Conservation (phyloP, 306 rosid species). For the Quercus rubra region DNA sequence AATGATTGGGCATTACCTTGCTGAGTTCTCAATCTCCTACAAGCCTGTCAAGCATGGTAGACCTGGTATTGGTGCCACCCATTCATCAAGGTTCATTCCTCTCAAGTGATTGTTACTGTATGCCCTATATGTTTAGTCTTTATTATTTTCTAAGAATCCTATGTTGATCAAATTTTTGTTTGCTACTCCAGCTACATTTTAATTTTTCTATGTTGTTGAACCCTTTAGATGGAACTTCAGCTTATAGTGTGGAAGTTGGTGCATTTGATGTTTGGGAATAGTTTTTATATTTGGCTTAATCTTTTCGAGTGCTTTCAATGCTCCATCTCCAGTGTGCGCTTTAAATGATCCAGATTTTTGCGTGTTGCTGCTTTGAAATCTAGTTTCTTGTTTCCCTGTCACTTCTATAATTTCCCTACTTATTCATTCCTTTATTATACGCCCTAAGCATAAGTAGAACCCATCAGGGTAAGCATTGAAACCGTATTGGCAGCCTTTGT, state of each 20-base stretch:
- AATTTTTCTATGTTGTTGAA: conserved; percentile 18
- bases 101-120: conserved; percentile 60
- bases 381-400: too few species aligned
- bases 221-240: neutral
- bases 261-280: neutral
- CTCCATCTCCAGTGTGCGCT: neutral
- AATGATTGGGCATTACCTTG: conserved; percentile 89
- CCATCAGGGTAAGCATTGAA: too few species aligned
- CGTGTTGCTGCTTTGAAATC: too few species aligned
- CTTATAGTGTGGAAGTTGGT: neutral
- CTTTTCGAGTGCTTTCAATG: neutral
- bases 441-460: too few species aligned
- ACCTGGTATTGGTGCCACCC: conserved; percentile 99
- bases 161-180: conserved; percentile 33
- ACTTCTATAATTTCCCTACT: too few species aligned
- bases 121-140: conserved; percentile 15
- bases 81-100: conserved; percentile 96
- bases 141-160: conserved; percentile 18
- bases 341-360: neutral
- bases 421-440: too few species aligned
- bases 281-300: neutral
- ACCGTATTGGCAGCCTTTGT: too few species aligned
- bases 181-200: neutral
- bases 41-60: conserved; percentile 97
- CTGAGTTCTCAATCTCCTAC: conserved; percentile 91